These are phyloP conservation scores for Alternaria atra DNA, from an alignment of 2,329 filamentous ascomycete species.

Conservation along the genomic window DNA sequence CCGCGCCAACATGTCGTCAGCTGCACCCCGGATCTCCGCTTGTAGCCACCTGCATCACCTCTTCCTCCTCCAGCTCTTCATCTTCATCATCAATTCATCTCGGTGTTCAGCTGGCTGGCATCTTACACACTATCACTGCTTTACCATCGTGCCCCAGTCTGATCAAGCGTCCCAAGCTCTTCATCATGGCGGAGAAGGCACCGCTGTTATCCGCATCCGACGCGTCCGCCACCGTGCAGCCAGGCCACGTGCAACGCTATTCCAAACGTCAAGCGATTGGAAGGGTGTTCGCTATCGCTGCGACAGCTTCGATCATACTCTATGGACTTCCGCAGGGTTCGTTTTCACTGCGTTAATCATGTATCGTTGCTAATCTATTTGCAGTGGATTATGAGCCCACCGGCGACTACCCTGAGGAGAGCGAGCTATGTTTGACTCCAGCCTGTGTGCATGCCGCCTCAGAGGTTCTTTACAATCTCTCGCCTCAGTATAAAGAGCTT, in stretches of 20 bases:
- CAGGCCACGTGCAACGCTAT: slow-evolving; percentile 23
- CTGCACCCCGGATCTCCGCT: slow-evolving; percentile 35
- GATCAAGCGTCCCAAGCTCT: background rate
- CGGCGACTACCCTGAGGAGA: slow-evolving; percentile 14
- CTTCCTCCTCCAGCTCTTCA: slow-evolving; percentile 11
- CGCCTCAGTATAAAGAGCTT: slow-evolving; percentile 68
- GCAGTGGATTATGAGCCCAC: slow-evolving; percentile 14
- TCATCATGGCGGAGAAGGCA: slow-evolving; percentile 35
- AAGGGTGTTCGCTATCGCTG: slow-evolving; percentile 28
- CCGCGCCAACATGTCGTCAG: slow-evolving; percentile 20
- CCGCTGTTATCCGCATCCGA: slow-evolving; percentile 27
- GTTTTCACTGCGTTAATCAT: background rate
- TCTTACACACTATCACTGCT: background rate
- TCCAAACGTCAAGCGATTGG: slow-evolving; percentile 21
- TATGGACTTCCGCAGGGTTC: slow-evolving; percentile 29
- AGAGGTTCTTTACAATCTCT: slow-evolving; percentile 68
- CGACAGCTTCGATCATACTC: slow-evolving; percentile 29
- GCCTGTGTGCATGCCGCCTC: slow-evolving; percentile 71
- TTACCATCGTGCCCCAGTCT: background rate
- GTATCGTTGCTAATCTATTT: slow-evolving; percentile 3
- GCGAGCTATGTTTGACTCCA: slow-evolving; percentile 61
- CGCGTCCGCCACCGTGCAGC: slow-evolving; percentile 18
- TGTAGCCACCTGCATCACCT: slow-evolving; percentile 25
- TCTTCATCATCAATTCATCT: slow-evolving; percentile 15
- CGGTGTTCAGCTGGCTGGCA: slow-evolving; percentile 39